These are phyloP conservation scores for Setaria viridis DNA, from an alignment of 202 grass and related monocot species.

Conservation along the genomic window DNA sequence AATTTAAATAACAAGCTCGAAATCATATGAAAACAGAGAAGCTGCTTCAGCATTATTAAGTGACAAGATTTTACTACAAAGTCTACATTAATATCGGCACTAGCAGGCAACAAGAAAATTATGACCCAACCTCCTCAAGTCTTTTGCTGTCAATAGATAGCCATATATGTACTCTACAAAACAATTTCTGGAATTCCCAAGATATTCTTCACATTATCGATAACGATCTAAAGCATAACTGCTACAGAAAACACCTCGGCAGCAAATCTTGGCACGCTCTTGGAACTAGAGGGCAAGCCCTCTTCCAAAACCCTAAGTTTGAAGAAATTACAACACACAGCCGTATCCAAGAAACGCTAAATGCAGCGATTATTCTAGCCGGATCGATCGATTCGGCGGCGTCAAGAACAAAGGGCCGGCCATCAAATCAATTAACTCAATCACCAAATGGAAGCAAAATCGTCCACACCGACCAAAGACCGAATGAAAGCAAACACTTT, in stretches of 20 bases:
- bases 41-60: background rate
- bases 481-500: background rate
- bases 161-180: background rate
- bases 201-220: background rate
- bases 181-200: background rate
- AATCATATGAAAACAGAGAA: background rate
- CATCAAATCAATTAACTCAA: constrained; percentile 30
- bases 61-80: background rate
- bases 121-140: background rate
- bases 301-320: background rate
- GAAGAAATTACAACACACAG: background rate
- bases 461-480: background rate
- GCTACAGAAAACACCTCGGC: background rate
- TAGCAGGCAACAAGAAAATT: background rate
- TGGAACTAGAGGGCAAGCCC: background rate
- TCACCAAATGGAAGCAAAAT: background rate
- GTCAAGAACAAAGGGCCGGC: background rate
- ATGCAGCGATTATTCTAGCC: background rate
- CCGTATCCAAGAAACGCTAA: constrained; percentile 12
- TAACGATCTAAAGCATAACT: background rate
- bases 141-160: background rate
- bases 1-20: background rate
- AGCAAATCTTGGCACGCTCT: background rate
- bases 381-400: constrained; percentile 11
- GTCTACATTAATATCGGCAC: constrained; percentile 3